Evolutionary conservation across 2,329 filamentous ascomycete genomes (phyloP), one percentile per base, ranked within the genome.

Genomic region (Cyclaneusma minus): DNA sequence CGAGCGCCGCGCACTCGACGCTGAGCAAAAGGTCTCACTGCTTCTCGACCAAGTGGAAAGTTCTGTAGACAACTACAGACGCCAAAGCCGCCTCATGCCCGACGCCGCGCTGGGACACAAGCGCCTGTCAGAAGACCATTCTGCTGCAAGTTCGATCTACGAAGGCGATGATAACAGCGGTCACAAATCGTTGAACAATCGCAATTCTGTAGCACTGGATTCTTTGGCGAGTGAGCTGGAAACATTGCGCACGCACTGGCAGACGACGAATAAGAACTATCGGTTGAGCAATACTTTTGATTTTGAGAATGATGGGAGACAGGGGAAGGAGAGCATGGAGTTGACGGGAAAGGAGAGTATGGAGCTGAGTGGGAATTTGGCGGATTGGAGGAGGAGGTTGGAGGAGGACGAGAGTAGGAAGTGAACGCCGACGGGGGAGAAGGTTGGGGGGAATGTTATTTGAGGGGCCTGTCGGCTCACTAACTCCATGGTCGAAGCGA

Each of bases 241-340:
- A 49, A 79, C 81, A 8, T 62, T 98, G 24, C 72, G 87, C 27
- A 81, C 64, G 27, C 85, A 94, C 43, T 98, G 89, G 89, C 84
- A 95, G 55, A 82, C 77, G 20, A 93, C 84, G 8, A 94, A 87
- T 56, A 89, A 91, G 52, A 91, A 82, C 43, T 94, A 95, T 51
- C 77, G 89, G 13, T 58, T 94, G 22, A 92, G 82, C 51, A 85
- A 77, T 44, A 73, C 79, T 27, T 91, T 92, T 42, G 85, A 94
- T 47, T 85, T 91, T 41, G 85, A 93, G 30, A 58, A 41, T 5
- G 41, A 51, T 15, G 40, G 58, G 36, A 56, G 56, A 26, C 30
- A 37, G 19, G 27, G 29, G 5, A 22, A 25, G 14, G 39, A 41
- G 21, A 45, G 44, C n/a, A n/a, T n/a, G n/a, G n/a, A 27, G 41